Base-by-base conservation (phyloP, 2,329 filamentous ascomycete species). In the Cyphellophora attinorum region DNA sequence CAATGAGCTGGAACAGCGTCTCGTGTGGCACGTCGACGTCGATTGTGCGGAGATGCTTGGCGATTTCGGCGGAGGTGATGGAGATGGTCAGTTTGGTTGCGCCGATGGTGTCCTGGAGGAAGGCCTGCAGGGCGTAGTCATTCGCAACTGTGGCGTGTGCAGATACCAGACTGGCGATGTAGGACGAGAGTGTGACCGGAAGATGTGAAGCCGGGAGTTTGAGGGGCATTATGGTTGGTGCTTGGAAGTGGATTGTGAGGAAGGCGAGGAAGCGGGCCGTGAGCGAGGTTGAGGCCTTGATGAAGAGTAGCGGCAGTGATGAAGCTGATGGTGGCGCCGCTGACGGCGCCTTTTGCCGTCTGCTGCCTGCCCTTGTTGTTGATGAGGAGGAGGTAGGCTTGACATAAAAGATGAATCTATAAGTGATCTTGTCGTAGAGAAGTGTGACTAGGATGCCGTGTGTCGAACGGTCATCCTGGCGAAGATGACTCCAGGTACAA, bases 11-110 rank as follows among this genome's bases (percentile, higher is more conserved):
- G 30, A 32, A 27, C 11, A 46, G 28, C 5, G 36, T 42, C 31
- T 37, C 33, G n/a, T 34, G 27, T 11, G 38, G 27, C 16, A 49
- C 19, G 14, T 38, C 41, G 14, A 46, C 25, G 5, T 49, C 45
- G 10, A 49, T 21, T 8, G 33, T 41, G 14, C 40, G 43, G 33
- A 49, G 31, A 23, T 37, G 39, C 29, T 39, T 32, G 13, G 45
- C 40, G 5, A 49, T 37, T 8, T 38, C 42, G 11, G 27, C 31
- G 6, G 31, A 32, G 10, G 35, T 29, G 27, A 49, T 41, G 1
- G 40, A 18, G 13, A 49, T 38, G 2, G 44, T 46, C 14, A 47
- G 16, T 30, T 39, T 44, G 4, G 47, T 17, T 4, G 29, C 43
- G 25, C 46, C 44, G 14, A 46, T 31, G 25, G 40, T 30, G 12